These are phyloP conservation scores for Lagenaria siceraria DNA, from an alignment of 306 rosid species.

Conservation along the genomic window DNA sequence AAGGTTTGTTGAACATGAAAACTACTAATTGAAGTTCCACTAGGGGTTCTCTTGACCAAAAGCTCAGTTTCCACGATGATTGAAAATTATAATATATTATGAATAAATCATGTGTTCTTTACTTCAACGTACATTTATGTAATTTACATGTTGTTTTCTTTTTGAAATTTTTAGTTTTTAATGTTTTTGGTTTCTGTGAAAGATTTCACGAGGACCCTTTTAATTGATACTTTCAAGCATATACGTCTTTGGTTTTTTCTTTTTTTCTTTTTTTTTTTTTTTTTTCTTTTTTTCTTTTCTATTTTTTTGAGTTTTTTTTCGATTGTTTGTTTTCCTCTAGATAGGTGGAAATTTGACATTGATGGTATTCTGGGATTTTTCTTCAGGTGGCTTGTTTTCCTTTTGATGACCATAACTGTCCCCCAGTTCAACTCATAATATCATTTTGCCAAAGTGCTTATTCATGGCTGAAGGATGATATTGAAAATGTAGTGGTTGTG, in stretches of 20 bases:
- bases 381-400: constrained; percentile 90
- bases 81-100: background rate
- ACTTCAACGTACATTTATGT: background rate
- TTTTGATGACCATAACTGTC: constrained; percentile 93
- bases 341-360: background rate
- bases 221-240: background rate
- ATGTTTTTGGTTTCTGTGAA: background rate
- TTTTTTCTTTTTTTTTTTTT: no score
- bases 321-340: background rate
- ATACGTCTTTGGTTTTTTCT: background rate
- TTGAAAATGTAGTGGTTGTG: constrained; percentile 96
- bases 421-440: constrained; percentile 67
- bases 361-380: constrained; percentile 3
- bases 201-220: background rate
- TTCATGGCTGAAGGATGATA: constrained; percentile 93
- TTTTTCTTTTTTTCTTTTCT: no score
- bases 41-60: background rate
- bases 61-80: background rate
- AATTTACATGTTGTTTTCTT: background rate
- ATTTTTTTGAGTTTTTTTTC: background rate
- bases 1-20: background rate
- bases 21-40: no score
- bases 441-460: constrained; percentile 95
- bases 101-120: background rate
- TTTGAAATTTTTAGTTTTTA: background rate